phyloP scores from a whole-genome alignment of 345 rosid genomes.

The Gossypioides kirkii region DNA sequence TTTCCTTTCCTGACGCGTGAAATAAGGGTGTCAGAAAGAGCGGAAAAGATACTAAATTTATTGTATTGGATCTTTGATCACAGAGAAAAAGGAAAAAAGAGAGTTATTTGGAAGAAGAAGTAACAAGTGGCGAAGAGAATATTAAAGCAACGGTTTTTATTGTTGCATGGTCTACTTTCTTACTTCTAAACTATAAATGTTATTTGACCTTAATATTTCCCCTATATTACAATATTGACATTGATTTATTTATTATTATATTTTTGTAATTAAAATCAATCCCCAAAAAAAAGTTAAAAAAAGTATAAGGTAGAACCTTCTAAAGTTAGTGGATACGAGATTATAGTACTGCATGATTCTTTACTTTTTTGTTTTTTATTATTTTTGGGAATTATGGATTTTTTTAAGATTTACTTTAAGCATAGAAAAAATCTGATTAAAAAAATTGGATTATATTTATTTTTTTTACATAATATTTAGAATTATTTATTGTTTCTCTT shows the following conservation, averaged over 20 bases:
- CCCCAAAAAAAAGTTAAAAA: too few species aligned
- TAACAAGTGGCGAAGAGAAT: not conserved
- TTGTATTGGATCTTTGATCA: not conserved
- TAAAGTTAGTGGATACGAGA: not conserved
- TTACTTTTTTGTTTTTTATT: too few species aligned
- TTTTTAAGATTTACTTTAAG: too few species aligned
- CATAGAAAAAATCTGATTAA: too few species aligned
- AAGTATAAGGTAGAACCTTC: not conserved
- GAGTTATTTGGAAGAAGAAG: not conserved
- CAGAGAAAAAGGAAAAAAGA: not conserved
- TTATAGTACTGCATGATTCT: not conserved
- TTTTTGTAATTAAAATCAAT: too few species aligned
- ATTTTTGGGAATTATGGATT: not conserved
- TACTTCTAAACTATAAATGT: not conserved
- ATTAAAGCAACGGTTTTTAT: not conserved
- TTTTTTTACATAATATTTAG: too few species aligned
- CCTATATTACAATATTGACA: too few species aligned
- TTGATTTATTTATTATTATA: too few species aligned
- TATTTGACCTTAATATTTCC: too few species aligned
- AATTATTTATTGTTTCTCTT: too few species aligned
- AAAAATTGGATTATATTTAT: too few species aligned
- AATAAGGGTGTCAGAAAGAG: not conserved
- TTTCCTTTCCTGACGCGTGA: conserved; percentile 1
- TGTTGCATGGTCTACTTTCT: not conserved
- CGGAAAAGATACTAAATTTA: not conserved